These are phyloP conservation scores for Xylariaceae sp. DNA, from an alignment of 2,329 filamentous ascomycete genomes.

Conservation along the genomic window DNA sequence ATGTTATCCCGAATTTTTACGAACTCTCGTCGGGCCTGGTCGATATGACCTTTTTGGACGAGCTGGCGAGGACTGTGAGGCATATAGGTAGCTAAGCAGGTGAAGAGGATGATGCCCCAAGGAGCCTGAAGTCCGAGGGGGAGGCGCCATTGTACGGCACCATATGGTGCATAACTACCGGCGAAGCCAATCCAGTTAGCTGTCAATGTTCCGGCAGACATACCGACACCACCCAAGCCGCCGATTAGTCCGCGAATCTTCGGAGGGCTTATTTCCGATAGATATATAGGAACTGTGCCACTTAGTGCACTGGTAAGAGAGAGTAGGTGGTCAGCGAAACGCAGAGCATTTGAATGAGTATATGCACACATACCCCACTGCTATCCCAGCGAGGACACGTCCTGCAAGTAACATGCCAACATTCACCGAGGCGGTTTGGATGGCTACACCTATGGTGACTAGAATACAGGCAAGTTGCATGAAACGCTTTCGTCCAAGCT, in stretches of 20 bases:
- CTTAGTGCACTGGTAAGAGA: conserved; percentile 46
- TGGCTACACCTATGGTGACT: conserved; percentile 59
- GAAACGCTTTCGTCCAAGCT: conserved; percentile 59
- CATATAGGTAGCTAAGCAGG: conserved; percentile 62
- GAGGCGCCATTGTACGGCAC: conserved; percentile 60
- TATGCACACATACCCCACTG: conserved; percentile 39
- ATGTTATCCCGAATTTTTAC: conserved; percentile 55
- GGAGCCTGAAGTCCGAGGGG: conserved; percentile 62
- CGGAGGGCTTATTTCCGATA: conserved; percentile 60
- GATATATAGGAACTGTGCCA: conserved; percentile 61
- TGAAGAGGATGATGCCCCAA: conserved; percentile 61
- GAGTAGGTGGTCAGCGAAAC: not conserved
- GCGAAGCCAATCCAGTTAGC: conserved; percentile 65
- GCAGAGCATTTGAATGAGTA: not conserved
- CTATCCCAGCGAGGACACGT: conserved; percentile 54
- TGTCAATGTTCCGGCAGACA: conserved; percentile 61
- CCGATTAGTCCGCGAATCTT: conserved; percentile 59
- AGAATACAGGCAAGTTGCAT: conserved; percentile 61
- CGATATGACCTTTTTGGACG: conserved; percentile 55
- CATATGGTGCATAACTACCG: conserved; percentile 60
- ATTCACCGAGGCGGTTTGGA: conserved; percentile 62
- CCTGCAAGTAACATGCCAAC: conserved; percentile 62
- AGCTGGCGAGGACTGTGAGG: conserved; percentile 61
- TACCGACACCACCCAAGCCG: conserved; percentile 60
- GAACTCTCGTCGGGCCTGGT: conserved; percentile 56